phyloP scores from a whole-genome alignment of 2,329 filamentous ascomycete genomes.

The Paecilomyces fulvus region DNA sequence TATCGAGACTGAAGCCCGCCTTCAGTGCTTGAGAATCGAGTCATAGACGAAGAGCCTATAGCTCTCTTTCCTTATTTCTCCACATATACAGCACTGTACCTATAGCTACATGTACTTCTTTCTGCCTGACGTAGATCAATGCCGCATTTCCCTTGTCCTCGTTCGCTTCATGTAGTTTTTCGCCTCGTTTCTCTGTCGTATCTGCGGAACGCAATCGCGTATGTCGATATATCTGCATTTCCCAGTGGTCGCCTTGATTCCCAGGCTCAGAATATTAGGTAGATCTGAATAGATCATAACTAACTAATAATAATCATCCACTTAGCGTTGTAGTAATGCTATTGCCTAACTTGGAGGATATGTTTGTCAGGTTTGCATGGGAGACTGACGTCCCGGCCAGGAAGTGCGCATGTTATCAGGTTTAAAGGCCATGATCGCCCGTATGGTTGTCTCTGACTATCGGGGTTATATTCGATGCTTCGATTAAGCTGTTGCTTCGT shows the following conservation, averaged over 20 bases:
- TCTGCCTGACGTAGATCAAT: slow-evolving; percentile 29
- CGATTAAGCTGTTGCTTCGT: not conserved
- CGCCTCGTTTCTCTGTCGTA: not conserved
- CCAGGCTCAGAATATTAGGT: not conserved
- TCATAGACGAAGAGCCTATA: slow-evolving; percentile 26
- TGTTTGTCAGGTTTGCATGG: slow-evolving; percentile 17
- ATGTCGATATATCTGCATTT: not conserved
- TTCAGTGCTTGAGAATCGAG: slow-evolving; percentile 80
- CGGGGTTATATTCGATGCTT: not conserved
- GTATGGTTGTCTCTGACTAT: slow-evolving; percentile 12
- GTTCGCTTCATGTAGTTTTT: not conserved
- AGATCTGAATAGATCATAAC: not conserved
- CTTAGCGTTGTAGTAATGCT: not conserved
- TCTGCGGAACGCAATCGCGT: not conserved
- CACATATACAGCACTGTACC: slow-evolving; percentile 28
- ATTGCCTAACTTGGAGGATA: not conserved
- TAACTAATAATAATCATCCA: no score
- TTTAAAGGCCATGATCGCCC: no score
- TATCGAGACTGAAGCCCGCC: slow-evolving; percentile 79
- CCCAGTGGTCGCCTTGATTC: not conserved
- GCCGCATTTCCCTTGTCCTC: slow-evolving; percentile 21
- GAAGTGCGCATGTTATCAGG: not conserved
- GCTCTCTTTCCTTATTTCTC: slow-evolving; percentile 7
- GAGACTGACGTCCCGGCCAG: slow-evolving; percentile 4
- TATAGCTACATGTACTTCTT: slow-evolving; percentile 23